Percentiles rank a stretch among this genome's conserved stretches.
phyloP scores from a whole-genome alignment of 164 flowering plant species.

The Vitis amurensis region DNA sequence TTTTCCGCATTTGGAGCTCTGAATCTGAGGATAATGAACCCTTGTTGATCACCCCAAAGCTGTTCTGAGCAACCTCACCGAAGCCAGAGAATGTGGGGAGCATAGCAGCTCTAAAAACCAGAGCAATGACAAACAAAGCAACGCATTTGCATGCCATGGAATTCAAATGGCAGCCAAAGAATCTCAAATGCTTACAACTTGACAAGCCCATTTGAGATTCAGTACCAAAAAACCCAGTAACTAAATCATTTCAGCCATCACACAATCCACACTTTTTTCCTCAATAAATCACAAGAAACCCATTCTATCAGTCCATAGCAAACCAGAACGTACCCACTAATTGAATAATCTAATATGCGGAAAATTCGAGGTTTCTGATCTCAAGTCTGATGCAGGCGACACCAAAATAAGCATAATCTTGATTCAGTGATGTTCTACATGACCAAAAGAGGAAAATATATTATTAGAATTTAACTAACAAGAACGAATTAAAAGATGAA shows the following conservation, averaged over 20 bases:
- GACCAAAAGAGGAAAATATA: no score
- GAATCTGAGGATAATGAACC: slow-evolving; percentile 12
- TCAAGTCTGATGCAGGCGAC: no score
- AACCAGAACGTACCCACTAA: no score
- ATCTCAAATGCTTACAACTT: slow-evolving; percentile 36
- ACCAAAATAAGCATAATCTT: no score
- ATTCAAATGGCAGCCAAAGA: slow-evolving; percentile 27
- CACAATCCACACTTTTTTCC: background rate
- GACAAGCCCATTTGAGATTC: slow-evolving; percentile 36
- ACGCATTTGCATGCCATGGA: slow-evolving; percentile 53
- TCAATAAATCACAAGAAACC: background rate
- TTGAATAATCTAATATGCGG: no score
- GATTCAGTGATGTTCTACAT: no score
- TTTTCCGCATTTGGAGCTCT: slow-evolving; percentile 31
- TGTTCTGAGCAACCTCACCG: slow-evolving; percentile 19
- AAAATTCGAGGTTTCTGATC: no score
- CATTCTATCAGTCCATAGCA: no score
- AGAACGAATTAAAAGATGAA: no score
- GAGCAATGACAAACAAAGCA: slow-evolving; percentile 35
- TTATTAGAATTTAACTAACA: no score
- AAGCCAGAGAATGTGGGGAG: slow-evolving; percentile 32
- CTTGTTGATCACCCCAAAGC: slow-evolving; percentile 7
- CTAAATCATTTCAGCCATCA: background rate
- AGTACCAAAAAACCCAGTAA: slow-evolving; percentile 2
- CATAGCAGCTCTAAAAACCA: slow-evolving; percentile 41